Evolutionary conservation across 2,329 filamentous ascomycete genomes (phyloP).

Genomic region (Chalara sp.): DNA sequence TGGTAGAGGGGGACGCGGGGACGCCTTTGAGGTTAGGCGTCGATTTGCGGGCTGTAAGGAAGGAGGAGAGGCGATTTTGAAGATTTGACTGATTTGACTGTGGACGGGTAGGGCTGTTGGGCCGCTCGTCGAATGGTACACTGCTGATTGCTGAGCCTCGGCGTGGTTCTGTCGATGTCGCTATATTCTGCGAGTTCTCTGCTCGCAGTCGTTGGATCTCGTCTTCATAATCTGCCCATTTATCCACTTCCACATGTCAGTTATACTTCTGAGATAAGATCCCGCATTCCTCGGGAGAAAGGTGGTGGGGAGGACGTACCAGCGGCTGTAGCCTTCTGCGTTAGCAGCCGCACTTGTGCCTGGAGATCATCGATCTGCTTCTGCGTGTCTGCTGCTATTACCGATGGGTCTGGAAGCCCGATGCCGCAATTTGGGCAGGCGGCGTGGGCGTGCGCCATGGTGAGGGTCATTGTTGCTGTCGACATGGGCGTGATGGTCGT

Average conservation of each 20-base stretch:
- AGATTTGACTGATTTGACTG: conserved; percentile 22
- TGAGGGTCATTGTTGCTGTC: conserved; percentile 26
- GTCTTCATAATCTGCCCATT: conserved; percentile 75
- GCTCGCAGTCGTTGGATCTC: conserved; percentile 57
- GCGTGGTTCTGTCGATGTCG: background rate
- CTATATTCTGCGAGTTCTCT: conserved; percentile 15
- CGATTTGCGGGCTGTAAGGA: conserved; percentile 44
- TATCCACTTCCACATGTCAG: conserved; percentile 38
- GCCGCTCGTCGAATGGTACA: conserved; percentile 27
- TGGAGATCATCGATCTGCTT: conserved; percentile 62
- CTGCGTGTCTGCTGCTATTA: conserved; percentile 36
- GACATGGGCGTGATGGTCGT: conserved; percentile 18
- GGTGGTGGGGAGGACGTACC: conserved; percentile 32
- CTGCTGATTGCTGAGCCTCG: conserved; percentile 6
- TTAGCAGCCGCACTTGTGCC: conserved; percentile 62
- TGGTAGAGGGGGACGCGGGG: conserved; percentile 1
- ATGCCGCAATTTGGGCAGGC: conserved; percentile 27
- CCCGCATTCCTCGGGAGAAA: background rate
- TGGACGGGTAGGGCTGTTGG: conserved; percentile 8
- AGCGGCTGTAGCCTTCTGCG: conserved; percentile 61
- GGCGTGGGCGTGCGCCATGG: conserved; percentile 17
- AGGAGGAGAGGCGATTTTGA: conserved; percentile 32
- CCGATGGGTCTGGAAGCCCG: conserved; percentile 17
- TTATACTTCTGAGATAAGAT: background rate
- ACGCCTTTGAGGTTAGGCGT: conserved; percentile 31